A percentile compares a stretch with the other conserved stretches of the same genome.
These are phyloP conservation scores for Plasmodium vivax DNA, from an alignment of 169 alveolate species.

Conservation along the genomic window DNA sequence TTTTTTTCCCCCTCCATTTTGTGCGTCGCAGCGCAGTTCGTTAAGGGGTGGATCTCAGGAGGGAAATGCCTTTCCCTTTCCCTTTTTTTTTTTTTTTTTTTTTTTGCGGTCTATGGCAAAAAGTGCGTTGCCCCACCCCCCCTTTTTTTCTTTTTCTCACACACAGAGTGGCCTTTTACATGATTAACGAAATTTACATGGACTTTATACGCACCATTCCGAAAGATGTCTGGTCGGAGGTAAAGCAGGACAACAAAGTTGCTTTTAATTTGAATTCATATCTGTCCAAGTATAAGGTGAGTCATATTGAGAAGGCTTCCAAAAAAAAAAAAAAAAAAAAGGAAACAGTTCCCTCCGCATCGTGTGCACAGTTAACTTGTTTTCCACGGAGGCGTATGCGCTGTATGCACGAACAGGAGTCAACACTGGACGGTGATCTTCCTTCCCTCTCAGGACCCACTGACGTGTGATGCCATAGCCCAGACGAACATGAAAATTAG, in stretches of 20 bases:
- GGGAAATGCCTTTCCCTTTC: neutral
- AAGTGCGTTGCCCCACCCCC: neutral
- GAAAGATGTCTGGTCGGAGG: conserved; percentile 48
- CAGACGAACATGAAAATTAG: conserved; percentile 73
- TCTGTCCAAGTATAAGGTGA: conserved; percentile 63
- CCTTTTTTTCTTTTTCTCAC: neutral
- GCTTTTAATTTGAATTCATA: conserved; percentile 39
- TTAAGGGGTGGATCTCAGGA: neutral
- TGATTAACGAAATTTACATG: conserved; percentile 69
- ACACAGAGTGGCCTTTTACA: conserved; percentile 62
- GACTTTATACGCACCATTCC: conserved; percentile 44
- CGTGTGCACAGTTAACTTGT: neutral
- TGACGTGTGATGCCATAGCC: conserved; percentile 69
- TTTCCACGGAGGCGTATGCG: neutral
- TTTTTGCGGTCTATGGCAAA: neutral
- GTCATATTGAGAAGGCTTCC: neutral
- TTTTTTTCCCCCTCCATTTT: neutral
- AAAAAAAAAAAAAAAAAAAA: neutral
- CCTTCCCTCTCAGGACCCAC: conserved; percentile 48
- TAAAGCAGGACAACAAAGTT: conserved; percentile 62
- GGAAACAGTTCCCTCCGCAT: neutral
- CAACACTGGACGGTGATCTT: neutral
- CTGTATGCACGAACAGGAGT: neutral
- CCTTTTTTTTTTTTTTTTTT: neutral
- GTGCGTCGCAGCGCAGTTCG: neutral